Base-by-base conservation (phyloP, 1,284 basidiomycete genomes). In the Cutaneotrichosporon dermatis region DNA sequence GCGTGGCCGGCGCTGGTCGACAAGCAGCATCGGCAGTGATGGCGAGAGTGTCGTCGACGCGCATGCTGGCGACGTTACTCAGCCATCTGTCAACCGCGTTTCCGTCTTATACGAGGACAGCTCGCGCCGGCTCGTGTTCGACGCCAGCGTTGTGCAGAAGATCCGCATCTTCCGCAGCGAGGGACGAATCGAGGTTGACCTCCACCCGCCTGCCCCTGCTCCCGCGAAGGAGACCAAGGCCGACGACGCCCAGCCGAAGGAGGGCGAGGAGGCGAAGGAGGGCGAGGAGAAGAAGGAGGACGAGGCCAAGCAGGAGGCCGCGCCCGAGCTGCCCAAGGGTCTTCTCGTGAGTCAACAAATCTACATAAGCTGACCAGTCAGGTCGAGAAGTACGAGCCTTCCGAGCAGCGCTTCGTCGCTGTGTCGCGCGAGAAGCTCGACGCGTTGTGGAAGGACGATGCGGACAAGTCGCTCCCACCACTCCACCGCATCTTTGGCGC, bases 81-180 rank as follows among this genome's bases (percentile, higher is more conserved):
- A 60, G 35, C 61, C 68, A 4, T 66, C 61, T 4, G 53, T 70
- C 55, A 80, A 83, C 70, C 74, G 82, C 16, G 71, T 97, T n/a
- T 94, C 90, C 11, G 90, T 97, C 70, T 88, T 95, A 1, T 99
- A 95, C 76, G 92, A 92, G 62, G 87, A 88, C 45, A 91, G 90
- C 51, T 86, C 87, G 58, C 83, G 90, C 58, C 83, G 95, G 41
- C 82, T 99, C 50, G 88, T 94, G 34, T 83, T 98, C 61, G 89
- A 98, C 75, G 89, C 94, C 3, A 87, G 89, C 60, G 85, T 90
- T 25, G 89, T 97, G 40, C 85, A 89, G 48, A 84, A 83, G 59
- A 82, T 99, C 58, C 87, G 84, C 67, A 84, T 99, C 11, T 88
- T 85, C 78, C 84, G 95, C 54, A 82, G 83, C 37, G 88, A 92